These are phyloP conservation scores for Cytauxzoon felis DNA, from an alignment of 169 alveolate species.

Conservation along the genomic window DNA sequence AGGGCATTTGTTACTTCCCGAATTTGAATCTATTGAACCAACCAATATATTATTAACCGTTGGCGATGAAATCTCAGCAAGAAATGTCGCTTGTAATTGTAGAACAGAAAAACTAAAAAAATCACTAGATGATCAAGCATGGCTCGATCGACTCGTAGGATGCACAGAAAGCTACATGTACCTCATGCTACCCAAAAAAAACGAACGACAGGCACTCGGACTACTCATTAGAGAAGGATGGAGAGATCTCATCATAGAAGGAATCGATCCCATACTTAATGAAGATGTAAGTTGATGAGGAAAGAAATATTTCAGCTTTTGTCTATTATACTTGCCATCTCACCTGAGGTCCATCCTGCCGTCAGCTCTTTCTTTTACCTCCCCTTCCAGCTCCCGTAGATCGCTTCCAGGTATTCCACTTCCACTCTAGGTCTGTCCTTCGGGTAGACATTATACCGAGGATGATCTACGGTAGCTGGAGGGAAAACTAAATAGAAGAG, in stretches of 20 bases:
- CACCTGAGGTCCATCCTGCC: too few relatives aligned
- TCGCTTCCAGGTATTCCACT: too few relatives aligned
- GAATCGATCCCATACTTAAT: slow-evolving; percentile 55
- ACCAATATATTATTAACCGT: slow-evolving; percentile 29
- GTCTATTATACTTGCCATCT: not conserved
- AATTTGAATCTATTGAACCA: not conserved
- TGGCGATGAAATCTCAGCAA: slow-evolving; percentile 38
- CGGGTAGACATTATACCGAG: too few relatives aligned
- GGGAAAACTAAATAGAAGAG: too few relatives aligned
- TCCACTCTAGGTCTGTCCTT: too few relatives aligned
- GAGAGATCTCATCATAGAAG: slow-evolving; percentile 67
- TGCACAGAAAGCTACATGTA: slow-evolving; percentile 76
- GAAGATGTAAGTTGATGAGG: slow-evolving; percentile 57
- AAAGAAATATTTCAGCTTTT: not conserved
- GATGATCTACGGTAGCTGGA: too few relatives aligned
- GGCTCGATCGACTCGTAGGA: slow-evolving; percentile 66
- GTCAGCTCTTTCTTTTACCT: too few relatives aligned
- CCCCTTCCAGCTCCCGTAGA: too few relatives aligned
- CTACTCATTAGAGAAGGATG: slow-evolving; percentile 69
- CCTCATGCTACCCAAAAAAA: slow-evolving; percentile 71
- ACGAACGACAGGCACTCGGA: slow-evolving; percentile 68
- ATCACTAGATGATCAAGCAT: slow-evolving; percentile 60
- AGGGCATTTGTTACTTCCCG: slow-evolving; percentile 35
- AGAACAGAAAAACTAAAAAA: slow-evolving; percentile 51
- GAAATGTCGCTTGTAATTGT: slow-evolving; percentile 58